A percentile compares a stretch with the other conserved stretches of the same genome.
These are phyloP conservation scores for Phialophora verrucosa DNA, from an alignment of 2,329 filamentous ascomycete genomes.

Conservation along the genomic window DNA sequence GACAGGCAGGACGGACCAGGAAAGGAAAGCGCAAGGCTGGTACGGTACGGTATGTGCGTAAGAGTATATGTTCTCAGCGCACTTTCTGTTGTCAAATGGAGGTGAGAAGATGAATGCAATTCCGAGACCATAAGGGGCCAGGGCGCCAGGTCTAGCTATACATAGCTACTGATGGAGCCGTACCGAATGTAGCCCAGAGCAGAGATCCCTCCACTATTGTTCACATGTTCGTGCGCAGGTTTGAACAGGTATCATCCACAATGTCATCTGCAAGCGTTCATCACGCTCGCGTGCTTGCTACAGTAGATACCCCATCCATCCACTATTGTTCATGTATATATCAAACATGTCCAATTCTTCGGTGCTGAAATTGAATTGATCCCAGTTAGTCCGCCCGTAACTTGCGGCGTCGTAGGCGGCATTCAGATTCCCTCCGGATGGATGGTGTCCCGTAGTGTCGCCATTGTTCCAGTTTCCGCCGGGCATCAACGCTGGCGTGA, in stretches of 20 bases:
- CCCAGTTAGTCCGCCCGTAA: slow-evolving; percentile 37
- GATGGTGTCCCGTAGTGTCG: background rate
- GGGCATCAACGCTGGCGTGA: slow-evolving; percentile 8
- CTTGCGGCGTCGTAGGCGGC: slow-evolving; percentile 34
- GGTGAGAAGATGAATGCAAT: background rate
- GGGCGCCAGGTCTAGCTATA: too few relatives aligned
- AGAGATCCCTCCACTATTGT: too few relatives aligned
- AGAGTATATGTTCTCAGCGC: too few relatives aligned
- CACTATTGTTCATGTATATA: slow-evolving; percentile 35
- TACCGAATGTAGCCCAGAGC: too few relatives aligned
- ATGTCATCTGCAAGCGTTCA: background rate
- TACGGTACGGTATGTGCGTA: background rate
- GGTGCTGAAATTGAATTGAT: slow-evolving; percentile 35
- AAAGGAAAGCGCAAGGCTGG: background rate
- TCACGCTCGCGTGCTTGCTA: background rate
- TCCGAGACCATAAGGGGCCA: too few relatives aligned
- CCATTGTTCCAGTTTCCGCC: slow-evolving; percentile 5
- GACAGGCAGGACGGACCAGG: background rate
- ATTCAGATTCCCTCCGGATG: slow-evolving; percentile 31
- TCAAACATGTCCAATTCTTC: slow-evolving; percentile 37
- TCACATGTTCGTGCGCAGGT: too few relatives aligned
- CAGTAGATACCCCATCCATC: slow-evolving; percentile 39
- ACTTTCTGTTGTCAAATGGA: background rate
- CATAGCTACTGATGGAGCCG: too few relatives aligned
- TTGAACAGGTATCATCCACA: too few relatives aligned